Evolutionary conservation across 148 eudicot genomes (phyloP).

Genomic region (Pharnaceum exiguum): DNA sequence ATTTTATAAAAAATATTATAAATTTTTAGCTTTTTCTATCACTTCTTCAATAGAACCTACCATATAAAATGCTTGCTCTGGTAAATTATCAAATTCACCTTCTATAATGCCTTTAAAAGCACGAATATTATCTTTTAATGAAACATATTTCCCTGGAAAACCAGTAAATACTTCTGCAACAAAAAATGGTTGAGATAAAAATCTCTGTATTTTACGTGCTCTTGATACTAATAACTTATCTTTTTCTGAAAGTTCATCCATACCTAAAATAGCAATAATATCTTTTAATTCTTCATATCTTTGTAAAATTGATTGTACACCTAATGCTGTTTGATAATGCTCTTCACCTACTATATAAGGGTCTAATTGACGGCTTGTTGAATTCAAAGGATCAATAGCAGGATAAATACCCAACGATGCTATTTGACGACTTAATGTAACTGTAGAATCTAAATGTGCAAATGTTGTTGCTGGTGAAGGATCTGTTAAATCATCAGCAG

Average conservation of each 20-base stretch:
- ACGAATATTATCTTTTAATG: too few species aligned
- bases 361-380: too few species aligned
- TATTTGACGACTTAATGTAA: constrained; percentile 9
- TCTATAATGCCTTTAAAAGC: too few species aligned
- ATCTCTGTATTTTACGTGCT: constrained; percentile 11
- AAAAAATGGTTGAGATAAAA: constrained; percentile 3
- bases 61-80: too few species aligned
- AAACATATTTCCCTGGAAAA: too few species aligned
- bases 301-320: background rate
- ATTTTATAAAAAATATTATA: too few species aligned
- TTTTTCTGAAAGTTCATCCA: constrained; percentile 8
- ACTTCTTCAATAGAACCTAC: too few species aligned
- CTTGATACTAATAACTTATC: constrained; percentile 6
- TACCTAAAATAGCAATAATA: constrained; percentile 2
- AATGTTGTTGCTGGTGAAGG: constrained; percentile 29
- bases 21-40: too few species aligned
- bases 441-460: constrained; percentile 21
- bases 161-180: constrained; percentile 1
- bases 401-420: background rate
- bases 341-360: too few species aligned
- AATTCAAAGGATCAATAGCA: background rate
- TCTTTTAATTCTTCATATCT: constrained; percentile 8
- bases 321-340: constrained; percentile 5
- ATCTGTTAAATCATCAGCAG: constrained; percentile 25
- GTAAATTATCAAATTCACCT: too few species aligned